Evolutionary conservation across 2,329 filamentous ascomycete species (phyloP).

Genomic region (Didymella segeticola): DNA sequence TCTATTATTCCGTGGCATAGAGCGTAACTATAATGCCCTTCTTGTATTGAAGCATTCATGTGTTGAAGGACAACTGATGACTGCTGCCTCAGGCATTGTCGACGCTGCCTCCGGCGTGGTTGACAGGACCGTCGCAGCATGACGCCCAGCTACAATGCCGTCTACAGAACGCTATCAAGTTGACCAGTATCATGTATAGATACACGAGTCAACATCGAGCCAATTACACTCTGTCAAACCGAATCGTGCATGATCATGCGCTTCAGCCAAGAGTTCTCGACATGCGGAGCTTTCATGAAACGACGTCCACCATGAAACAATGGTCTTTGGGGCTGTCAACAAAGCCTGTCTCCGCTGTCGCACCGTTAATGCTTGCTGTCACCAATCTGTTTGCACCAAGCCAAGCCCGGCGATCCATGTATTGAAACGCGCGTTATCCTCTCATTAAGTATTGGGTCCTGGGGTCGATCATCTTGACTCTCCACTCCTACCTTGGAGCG

Average conservation of each 20-base stretch:
- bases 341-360: neutral
- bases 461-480: neutral
- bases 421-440: constrained; percentile 10
- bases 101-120: too few relatives aligned
- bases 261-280: constrained; percentile 4
- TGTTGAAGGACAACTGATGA: neutral
- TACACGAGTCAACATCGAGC: neutral
- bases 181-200: constrained; percentile 5
- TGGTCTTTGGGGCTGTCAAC: neutral
- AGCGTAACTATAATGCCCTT: neutral
- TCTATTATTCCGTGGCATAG: too few relatives aligned
- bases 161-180: neutral
- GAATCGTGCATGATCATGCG: neutral
- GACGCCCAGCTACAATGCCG: neutral
- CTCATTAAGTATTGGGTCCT: neutral
- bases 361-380: neutral
- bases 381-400: constrained; percentile 3
- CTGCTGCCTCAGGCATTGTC: neutral
- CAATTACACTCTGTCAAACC: neutral
- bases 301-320: neutral
- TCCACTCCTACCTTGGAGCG: neutral
- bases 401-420: constrained; percentile 1
- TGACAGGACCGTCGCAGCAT: neutral
- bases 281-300: constrained; percentile 5
- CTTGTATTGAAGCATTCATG: neutral